Evolutionary conservation across 208 protist genomes (phyloP).

Genomic region (Herpetomonas muscarum): DNA sequence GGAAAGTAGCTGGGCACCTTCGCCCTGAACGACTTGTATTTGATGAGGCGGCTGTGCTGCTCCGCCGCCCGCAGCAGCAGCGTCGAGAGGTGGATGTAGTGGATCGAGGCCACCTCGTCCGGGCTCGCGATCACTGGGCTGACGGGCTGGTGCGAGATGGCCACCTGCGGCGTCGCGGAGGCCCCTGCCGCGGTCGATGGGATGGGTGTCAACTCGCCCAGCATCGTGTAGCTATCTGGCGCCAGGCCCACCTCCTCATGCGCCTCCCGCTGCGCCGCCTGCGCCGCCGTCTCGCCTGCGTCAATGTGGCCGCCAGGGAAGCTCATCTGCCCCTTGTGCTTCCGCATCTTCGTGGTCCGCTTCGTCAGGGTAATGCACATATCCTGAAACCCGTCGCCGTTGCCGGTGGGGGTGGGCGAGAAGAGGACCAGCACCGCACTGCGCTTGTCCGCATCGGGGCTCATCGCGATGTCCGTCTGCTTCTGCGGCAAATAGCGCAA

Average conservation of each 20-base stretch:
- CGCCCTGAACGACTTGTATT: constrained; percentile 24
- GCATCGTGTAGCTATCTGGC: constrained; percentile 33
- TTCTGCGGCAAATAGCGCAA: constrained; percentile 37
- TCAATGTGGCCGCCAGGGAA: constrained; percentile 78
- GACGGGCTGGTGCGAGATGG: constrained; percentile 28
- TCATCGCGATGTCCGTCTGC: neutral
- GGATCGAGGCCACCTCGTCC: constrained; percentile 71
- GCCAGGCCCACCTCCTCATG: constrained; percentile 73
- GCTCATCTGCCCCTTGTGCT: constrained; percentile 75
- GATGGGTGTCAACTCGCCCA: constrained; percentile 57
- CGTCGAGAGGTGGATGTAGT: constrained; percentile 78
- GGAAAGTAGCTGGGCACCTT: constrained; percentile 58
- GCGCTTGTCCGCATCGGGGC: constrained; percentile 3
- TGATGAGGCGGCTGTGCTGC: constrained; percentile 62
- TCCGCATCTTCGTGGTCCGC: constrained; percentile 44
- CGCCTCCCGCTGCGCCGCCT: constrained; percentile 70
- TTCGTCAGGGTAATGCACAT: constrained; percentile 87
- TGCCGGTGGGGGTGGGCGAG: constrained; percentile 31
- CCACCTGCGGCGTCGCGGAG: constrained; percentile 55
- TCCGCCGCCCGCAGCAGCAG: constrained; percentile 39
- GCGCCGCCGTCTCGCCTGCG: constrained; percentile 33
- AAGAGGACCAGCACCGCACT: constrained; percentile 70
- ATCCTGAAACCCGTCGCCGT: constrained; percentile 54
- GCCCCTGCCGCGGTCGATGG: constrained; percentile 15
- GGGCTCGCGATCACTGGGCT: constrained; percentile 47